These are phyloP conservation scores for Reutealis trisperma DNA, from an alignment of 345 rosid species.

Conservation along the genomic window DNA sequence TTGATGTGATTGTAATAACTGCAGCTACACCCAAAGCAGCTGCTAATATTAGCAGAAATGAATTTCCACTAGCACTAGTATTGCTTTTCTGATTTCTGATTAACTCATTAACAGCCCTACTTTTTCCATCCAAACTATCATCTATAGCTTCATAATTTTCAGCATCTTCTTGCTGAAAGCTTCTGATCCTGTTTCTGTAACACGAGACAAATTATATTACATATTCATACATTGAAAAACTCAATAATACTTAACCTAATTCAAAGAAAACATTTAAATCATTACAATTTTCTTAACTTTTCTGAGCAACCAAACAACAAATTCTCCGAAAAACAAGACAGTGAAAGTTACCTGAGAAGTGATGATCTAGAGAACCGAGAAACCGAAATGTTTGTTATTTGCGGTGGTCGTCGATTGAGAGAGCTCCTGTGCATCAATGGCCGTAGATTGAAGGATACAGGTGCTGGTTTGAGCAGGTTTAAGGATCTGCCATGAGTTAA, in stretches of 20 bases:
- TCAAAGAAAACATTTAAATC: background rate
- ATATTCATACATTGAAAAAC: background rate
- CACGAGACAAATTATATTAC: background rate
- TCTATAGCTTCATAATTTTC: slow-evolving; percentile 34
- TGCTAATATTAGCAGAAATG: slow-evolving; percentile 58
- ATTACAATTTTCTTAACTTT: background rate
- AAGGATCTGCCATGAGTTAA: slow-evolving; percentile 32
- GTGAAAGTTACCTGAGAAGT: slow-evolving; percentile 32
- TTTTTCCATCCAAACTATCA: slow-evolving; percentile 31
- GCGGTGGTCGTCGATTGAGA: background rate
- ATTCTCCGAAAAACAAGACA: background rate
- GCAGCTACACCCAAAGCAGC: slow-evolving; percentile 58
- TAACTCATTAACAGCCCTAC: slow-evolving; percentile 25
- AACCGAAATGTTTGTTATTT: slow-evolving; percentile 5
- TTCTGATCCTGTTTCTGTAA: slow-evolving; percentile 42
- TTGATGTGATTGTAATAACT: slow-evolving; percentile 44
- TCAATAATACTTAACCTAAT: background rate
- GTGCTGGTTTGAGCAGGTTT: slow-evolving; percentile 28
- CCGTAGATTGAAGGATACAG: slow-evolving; percentile 16
- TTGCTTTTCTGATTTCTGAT: slow-evolving; percentile 18
- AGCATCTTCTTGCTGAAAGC: slow-evolving; percentile 34
- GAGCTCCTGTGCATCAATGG: slow-evolving; percentile 9
- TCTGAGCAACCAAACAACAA: background rate
- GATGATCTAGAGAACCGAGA: slow-evolving; percentile 24
- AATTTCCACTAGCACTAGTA: slow-evolving; percentile 30